Evolutionary conservation across 805 yeast genomes (phyloP).

Genomic region (Yarrowia bubula): DNA sequence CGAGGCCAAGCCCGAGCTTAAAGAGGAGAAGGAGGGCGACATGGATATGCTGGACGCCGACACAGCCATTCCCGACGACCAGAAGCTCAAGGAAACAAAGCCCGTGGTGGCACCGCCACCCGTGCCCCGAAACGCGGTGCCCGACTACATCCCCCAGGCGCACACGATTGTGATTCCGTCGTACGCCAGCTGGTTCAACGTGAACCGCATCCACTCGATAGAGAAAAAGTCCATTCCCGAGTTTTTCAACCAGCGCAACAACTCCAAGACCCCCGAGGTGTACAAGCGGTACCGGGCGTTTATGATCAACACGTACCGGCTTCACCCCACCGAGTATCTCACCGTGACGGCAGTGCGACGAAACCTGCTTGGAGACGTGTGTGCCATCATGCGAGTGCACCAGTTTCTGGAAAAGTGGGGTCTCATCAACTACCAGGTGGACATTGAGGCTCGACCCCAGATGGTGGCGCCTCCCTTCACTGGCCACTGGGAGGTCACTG

Average conservation of each 20-base stretch:
- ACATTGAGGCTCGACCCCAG: constrained; percentile 66
- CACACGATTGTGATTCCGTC: constrained; percentile 86
- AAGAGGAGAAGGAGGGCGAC: constrained; percentile 28
- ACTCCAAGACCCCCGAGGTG: constrained; percentile 77
- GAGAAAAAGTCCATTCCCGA: constrained; percentile 86
- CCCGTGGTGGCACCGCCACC: constrained; percentile 12
- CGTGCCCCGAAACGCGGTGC: constrained; percentile 5
- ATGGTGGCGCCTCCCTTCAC: constrained; percentile 69
- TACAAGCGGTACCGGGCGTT: constrained; percentile 83
- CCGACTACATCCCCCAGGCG: constrained; percentile 50
- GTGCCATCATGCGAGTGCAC: constrained; percentile 80
- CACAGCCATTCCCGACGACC: constrained; percentile 29
- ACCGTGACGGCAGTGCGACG: constrained; percentile 90
- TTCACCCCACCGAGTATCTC: constrained; percentile 85
- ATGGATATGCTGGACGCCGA: constrained; percentile 34
- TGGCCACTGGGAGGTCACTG: constrained; percentile 71
- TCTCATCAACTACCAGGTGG: constrained; percentile 85
- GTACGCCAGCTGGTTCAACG: constrained; percentile 80
- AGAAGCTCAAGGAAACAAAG: constrained; percentile 15
- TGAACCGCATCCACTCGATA: constrained; percentile 67
- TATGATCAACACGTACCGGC: constrained; percentile 80
- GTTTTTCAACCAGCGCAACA: constrained; percentile 60
- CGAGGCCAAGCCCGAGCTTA: constrained; percentile 10
- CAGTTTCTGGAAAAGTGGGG: constrained; percentile 90
- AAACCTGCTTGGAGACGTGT: constrained; percentile 87